Percentiles rank a stretch among this genome's conserved stretches.
These are phyloP conservation scores for Penicillium fimorum DNA, from an alignment of 495 filamentous ascomycete species.

Conservation along the genomic window DNA sequence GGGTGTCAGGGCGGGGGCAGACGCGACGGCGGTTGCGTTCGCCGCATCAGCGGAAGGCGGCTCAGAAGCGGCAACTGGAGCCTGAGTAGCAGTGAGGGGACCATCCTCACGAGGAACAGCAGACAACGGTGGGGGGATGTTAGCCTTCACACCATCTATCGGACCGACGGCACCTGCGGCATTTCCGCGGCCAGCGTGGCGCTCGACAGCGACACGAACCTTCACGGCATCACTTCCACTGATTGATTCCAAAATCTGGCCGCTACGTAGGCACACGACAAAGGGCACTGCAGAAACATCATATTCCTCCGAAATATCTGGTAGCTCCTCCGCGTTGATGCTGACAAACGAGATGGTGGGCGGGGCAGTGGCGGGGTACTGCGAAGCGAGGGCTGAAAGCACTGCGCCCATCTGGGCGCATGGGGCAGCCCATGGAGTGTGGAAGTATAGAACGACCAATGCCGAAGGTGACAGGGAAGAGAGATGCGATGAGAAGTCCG, in stretches of 20 bases:
- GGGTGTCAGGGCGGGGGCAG: conserved; percentile 37
- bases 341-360: conserved; percentile 74
- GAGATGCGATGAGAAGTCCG: conserved; percentile 65
- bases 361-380: conserved; percentile 67
- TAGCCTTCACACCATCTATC: conserved; percentile 29
- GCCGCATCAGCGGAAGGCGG: conserved; percentile 40
- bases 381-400: conserved; percentile 75
- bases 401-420: conserved; percentile 92
- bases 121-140: conserved; percentile 54
- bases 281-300: conserved; percentile 92
- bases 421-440: conserved; percentile 95
- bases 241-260: conserved; percentile 71
- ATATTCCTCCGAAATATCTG: conserved; percentile 83
- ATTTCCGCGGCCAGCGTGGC: conserved; percentile 55
- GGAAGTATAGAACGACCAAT: conserved; percentile 84
- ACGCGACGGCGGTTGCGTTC: conserved; percentile 29
- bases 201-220: conserved; percentile 80
- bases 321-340: conserved; percentile 86
- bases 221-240: conserved; percentile 83
- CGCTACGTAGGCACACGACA: conserved; percentile 73
- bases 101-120: conserved; percentile 46
- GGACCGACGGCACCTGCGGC: conserved; percentile 21
- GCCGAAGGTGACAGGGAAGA: conserved; percentile 61
- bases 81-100: conserved; percentile 35
- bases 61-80: conserved; percentile 45